These are phyloP conservation scores for Salix koriyanagi DNA, from an alignment of 345 rosid genomes.

Conservation along the genomic window DNA sequence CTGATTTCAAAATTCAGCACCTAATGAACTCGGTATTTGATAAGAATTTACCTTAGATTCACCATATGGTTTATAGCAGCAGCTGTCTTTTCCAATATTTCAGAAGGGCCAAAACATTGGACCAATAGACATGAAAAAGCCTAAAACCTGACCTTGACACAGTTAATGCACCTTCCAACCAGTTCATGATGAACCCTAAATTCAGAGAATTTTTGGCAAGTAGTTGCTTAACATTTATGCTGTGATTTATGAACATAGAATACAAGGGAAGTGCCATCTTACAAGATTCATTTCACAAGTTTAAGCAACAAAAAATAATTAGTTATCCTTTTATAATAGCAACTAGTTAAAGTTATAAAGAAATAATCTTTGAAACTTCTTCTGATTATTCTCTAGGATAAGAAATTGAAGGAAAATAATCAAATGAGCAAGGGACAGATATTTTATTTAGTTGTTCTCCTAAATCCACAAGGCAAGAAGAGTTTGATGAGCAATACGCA, in stretches of 20 bases:
- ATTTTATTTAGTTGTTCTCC: not conserved
- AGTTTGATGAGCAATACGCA: not conserved
- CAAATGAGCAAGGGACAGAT: not conserved
- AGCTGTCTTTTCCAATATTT: not conserved
- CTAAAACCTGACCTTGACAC: no score
- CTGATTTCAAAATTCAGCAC: not conserved
- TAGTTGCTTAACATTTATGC: not conserved
- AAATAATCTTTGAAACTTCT: not conserved
- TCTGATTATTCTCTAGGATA: not conserved
- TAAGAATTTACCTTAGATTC: not conserved
- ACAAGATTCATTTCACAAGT: not conserved
- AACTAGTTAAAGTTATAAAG: not conserved
- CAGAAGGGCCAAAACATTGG: not conserved
- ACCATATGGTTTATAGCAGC: not conserved
- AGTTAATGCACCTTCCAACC: no score
- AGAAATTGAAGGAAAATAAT: not conserved
- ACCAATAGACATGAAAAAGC: no score
- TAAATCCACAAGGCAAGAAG: not conserved
- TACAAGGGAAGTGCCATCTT: not conserved
- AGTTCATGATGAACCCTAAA: not conserved
- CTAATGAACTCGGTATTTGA: not conserved
- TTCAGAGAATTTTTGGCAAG: not conserved
- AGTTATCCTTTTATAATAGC: not conserved
- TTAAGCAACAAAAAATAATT: not conserved
- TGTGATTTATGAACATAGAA: not conserved